These are phyloP conservation scores for Begonia loranthoides DNA, from an alignment of 306 rosid genomes.

Conservation along the genomic window DNA sequence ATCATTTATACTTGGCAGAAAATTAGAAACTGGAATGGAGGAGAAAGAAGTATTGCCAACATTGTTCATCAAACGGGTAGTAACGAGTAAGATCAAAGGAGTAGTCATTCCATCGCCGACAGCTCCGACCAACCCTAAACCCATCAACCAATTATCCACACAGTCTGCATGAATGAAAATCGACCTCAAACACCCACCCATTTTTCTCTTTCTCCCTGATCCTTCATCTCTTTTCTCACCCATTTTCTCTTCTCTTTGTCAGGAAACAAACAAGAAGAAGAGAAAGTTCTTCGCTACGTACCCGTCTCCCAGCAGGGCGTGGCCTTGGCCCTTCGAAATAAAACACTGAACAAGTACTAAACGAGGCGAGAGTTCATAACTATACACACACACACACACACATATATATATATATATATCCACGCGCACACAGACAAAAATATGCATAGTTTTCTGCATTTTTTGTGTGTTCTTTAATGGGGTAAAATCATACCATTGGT, in stretches of 20 bases:
- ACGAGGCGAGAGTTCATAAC: neutral
- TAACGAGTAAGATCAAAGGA: slow-evolving; percentile 35
- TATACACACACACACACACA: too few relatives aligned
- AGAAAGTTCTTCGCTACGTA: neutral
- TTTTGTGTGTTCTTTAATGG: neutral
- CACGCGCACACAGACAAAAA: neutral
- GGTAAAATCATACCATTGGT: too few relatives aligned
- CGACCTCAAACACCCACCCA: slow-evolving; percentile 30
- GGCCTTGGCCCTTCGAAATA: neutral
- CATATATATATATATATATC: too few relatives aligned
- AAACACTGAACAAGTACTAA: neutral
- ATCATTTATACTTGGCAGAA: slow-evolving; percentile 20
- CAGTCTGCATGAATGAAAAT: slow-evolving; percentile 75
- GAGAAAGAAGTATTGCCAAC: slow-evolving; percentile 16
- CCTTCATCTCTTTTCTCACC: slow-evolving; percentile 8
- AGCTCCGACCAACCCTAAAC: slow-evolving; percentile 48
- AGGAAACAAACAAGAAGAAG: slow-evolving; percentile 5
- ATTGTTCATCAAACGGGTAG: slow-evolving; percentile 37
- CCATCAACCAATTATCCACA: slow-evolving; percentile 39
- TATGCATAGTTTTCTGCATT: neutral
- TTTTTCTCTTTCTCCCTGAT: slow-evolving; percentile 9
- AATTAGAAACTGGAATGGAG: neutral
- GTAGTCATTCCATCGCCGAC: slow-evolving; percentile 55
- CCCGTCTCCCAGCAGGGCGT: too few relatives aligned
- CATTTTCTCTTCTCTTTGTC: slow-evolving; percentile 8